A percentile compares a stretch with the other conserved stretches of the same genome.
Conservation (phyloP, 2,329 filamentous ascomycete species). For the Exserohilum turcica region DNA sequence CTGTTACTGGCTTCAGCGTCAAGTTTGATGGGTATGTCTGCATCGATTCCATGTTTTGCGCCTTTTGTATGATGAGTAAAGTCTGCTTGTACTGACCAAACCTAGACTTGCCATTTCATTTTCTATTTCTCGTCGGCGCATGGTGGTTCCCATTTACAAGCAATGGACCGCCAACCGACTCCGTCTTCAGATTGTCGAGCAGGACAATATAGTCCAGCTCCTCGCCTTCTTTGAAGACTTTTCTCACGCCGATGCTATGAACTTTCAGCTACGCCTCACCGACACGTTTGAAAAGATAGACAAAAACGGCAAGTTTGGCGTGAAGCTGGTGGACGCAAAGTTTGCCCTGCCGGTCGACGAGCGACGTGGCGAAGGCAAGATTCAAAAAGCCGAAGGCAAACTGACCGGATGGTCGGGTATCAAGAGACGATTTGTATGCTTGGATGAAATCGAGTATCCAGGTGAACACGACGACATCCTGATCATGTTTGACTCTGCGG, state of each 20-base stretch:
- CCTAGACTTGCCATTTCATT: slow-evolving; percentile 68
- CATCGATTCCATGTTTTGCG: no score
- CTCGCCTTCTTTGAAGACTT: slow-evolving; percentile 90
- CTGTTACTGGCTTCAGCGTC: slow-evolving; percentile 80
- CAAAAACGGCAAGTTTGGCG: slow-evolving; percentile 63
- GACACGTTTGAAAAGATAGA: slow-evolving; percentile 74
- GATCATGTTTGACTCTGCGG: slow-evolving; percentile 79
- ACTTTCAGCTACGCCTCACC: slow-evolving; percentile 81
- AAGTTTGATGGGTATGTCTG: slow-evolving; percentile 45
- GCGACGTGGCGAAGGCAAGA: slow-evolving; percentile 55
- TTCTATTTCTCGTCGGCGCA: slow-evolving; percentile 80
- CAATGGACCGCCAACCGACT: slow-evolving; percentile 87
- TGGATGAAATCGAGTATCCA: slow-evolving; percentile 86
- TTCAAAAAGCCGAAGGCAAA: slow-evolving; percentile 54
- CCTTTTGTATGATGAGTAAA: no score
- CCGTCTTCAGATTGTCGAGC: slow-evolving; percentile 78
- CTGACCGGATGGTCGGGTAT: slow-evolving; percentile 58
- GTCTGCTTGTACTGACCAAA: slow-evolving; percentile 24
- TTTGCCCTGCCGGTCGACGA: slow-evolving; percentile 75
- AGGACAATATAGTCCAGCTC: slow-evolving; percentile 76
- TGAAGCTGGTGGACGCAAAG: slow-evolving; percentile 87
- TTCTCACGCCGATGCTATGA: slow-evolving; percentile 84
- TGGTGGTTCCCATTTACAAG: slow-evolving; percentile 92
- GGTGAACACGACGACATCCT: slow-evolving; percentile 92
- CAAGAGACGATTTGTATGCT: slow-evolving; percentile 76